Conservation (phyloP, 2,329 filamentous ascomycete genomes). For the Epichloe festucae region DNA sequence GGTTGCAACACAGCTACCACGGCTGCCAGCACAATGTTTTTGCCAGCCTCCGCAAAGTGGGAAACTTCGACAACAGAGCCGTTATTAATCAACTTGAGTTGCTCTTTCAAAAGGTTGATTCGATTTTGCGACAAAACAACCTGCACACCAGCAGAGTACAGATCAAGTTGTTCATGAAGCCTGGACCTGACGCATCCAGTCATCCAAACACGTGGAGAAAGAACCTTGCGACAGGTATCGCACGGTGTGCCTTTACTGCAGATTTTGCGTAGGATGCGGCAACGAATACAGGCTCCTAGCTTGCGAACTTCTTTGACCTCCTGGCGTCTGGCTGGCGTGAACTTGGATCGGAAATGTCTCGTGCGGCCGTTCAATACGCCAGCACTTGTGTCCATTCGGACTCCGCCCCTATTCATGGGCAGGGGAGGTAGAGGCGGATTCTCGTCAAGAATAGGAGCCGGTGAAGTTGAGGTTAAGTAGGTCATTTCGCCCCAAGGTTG, state of each 20-base stretch:
- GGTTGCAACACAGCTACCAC: conserved; percentile 22
- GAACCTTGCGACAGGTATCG: conserved; percentile 48
- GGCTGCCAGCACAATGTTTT: conserved; percentile 27
- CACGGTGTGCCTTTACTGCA: conserved; percentile 53
- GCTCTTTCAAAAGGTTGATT: conserved; percentile 40
- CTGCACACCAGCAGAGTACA: conserved; percentile 52
- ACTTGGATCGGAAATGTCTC: conserved; percentile 42
- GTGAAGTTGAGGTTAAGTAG: conserved; percentile 27
- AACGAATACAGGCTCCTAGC: conserved; percentile 52
- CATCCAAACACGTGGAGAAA: conserved; percentile 52
- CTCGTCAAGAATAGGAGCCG: conserved; percentile 19
- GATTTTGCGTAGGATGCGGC: conserved; percentile 52
- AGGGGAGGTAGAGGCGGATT: conserved; percentile 18
- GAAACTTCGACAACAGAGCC: conserved; percentile 42
- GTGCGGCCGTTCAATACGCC: conserved; percentile 31
- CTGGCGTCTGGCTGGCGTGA: conserved; percentile 44
- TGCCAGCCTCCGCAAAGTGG: conserved; percentile 41
- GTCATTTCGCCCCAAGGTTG: conserved; percentile 44
- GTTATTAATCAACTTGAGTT: conserved; percentile 34
- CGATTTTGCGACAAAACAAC: conserved; percentile 48
- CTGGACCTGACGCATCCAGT: conserved; percentile 50
- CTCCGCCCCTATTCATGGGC: conserved; percentile 29
- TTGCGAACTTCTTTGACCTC: conserved; percentile 54
- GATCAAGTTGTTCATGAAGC: conserved; percentile 46
- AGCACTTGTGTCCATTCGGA: conserved; percentile 39